Evolutionary conservation across 2,329 filamentous ascomycete genomes (phyloP).

Genomic region (Penicillium thymicola): DNA sequence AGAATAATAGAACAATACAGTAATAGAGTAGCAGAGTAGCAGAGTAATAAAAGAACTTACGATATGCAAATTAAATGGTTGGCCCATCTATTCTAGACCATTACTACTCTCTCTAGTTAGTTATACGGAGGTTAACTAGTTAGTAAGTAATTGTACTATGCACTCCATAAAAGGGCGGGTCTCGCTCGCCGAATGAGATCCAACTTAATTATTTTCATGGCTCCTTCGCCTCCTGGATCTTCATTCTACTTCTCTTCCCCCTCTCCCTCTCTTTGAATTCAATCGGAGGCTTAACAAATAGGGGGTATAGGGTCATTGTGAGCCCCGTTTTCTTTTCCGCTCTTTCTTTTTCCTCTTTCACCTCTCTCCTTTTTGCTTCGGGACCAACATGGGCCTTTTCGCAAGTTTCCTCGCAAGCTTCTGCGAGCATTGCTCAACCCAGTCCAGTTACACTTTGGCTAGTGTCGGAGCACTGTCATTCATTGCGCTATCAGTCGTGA

Average conservation of each 20-base stretch:
- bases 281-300: not conserved
- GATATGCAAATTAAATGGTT: not conserved
- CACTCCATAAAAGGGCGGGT: conserved; percentile 12
- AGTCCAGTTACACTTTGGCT: conserved; percentile 47
- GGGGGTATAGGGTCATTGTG: not conserved
- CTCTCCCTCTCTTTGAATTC: not conserved
- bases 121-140: too few relatives aligned
- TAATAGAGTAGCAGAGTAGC: not conserved
- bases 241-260: not conserved
- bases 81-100: not conserved
- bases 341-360: not conserved
- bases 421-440: conserved; percentile 47
- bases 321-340: not conserved
- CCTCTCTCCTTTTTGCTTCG: not conserved
- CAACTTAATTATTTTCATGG: conserved; percentile 22
- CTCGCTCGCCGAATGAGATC: conserved; percentile 19
- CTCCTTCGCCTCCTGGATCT: conserved; percentile 8
- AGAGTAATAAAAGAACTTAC: not conserved
- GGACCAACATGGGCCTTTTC: conserved; percentile 50
- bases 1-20: too few relatives aligned
- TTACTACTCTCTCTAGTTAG: too few relatives aligned
- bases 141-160: too few relatives aligned
- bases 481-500: conserved; percentile 57
- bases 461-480: conserved; percentile 47
- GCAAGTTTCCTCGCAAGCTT: conserved; percentile 45